Percentiles rank a stretch among this genome's conserved stretches.
These are phyloP conservation scores for Fusarium humuli DNA, from an alignment of 2,329 filamentous ascomycete genomes.

Conservation along the genomic window DNA sequence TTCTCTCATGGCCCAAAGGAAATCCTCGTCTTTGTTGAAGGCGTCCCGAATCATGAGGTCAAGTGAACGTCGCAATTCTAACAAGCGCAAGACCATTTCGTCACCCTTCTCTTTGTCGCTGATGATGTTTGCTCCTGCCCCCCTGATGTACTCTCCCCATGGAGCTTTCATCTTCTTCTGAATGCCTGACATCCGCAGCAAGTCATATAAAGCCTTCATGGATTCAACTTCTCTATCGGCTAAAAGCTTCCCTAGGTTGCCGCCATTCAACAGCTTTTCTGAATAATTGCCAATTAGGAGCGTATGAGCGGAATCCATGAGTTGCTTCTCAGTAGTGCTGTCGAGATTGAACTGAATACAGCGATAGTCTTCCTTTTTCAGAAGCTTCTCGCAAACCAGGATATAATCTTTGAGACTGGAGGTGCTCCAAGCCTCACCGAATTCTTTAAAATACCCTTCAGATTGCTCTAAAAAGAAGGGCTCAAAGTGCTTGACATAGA, in stretches of 20 bases:
- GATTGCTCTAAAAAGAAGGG: conserved; percentile 77
- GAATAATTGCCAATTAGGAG: conserved; percentile 78
- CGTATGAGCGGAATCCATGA: conserved; percentile 79
- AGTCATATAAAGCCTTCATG: conserved; percentile 79
- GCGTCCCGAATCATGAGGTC: conserved; percentile 81
- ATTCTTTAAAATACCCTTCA: conserved; percentile 73
- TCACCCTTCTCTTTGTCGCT: conserved; percentile 81
- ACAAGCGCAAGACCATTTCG: conserved; percentile 85
- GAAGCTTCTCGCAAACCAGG: conserved; percentile 72
- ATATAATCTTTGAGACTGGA: conserved; percentile 81
- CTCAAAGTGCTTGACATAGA: conserved; percentile 86
- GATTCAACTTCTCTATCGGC: conserved; percentile 75
- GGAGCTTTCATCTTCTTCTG: conserved; percentile 76
- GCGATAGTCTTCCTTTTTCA: conserved; percentile 77
- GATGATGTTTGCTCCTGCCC: conserved; percentile 80
- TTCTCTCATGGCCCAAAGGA: conserved; percentile 83
- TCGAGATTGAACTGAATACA: conserved; percentile 87
- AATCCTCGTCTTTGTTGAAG: conserved; percentile 80
- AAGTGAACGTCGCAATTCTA: conserved; percentile 82
- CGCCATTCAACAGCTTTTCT: conserved; percentile 71
- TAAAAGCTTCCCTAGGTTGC: conserved; percentile 78
- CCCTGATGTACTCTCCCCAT: conserved; percentile 83
- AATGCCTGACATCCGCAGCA: conserved; percentile 78
- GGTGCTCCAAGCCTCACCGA: conserved; percentile 74
- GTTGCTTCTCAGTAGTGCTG: conserved; percentile 80